phyloP scores from a whole-genome alignment of 2,329 filamentous ascomycete genomes.

The Pseudocercospora fijiensis region DNA sequence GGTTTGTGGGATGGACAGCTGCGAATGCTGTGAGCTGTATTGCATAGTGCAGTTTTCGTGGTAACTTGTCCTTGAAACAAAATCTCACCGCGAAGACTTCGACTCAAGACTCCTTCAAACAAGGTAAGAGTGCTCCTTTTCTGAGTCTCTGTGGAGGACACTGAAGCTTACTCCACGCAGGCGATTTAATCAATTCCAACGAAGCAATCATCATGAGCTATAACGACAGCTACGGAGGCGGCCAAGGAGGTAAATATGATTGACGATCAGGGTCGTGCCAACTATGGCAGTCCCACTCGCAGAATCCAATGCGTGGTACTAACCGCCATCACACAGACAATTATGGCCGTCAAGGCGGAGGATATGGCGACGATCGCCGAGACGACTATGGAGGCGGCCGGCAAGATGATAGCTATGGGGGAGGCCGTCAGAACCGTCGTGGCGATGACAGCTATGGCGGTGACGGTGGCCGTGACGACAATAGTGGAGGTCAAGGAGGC shows the following conservation, averaged over 20 bases:
- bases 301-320: too few relatives aligned
- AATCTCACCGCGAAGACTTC: neutral
- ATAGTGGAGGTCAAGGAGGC: slow-evolving; percentile 24
- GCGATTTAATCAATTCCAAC: neutral
- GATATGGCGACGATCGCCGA: slow-evolving; percentile 22
- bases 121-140: neutral
- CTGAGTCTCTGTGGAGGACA: neutral
- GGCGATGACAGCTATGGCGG: slow-evolving; percentile 19
- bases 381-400: slow-evolving; percentile 22
- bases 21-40: neutral
- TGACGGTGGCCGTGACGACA: slow-evolving; percentile 18
- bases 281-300: too few relatives aligned
- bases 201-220: slow-evolving; percentile 32
- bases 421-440: slow-evolving; percentile 20
- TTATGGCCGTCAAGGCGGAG: slow-evolving; percentile 25
- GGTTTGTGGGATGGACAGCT: neutral
- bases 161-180: neutral
- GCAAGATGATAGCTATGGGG: slow-evolving; percentile 22
- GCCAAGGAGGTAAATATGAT: slow-evolving; percentile 25
- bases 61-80: neutral
- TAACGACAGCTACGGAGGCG: slow-evolving; percentile 29
- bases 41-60: neutral
- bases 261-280: too few relatives aligned
- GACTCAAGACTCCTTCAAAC: neutral
- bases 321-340: too few relatives aligned